Evolutionary conservation across 2,329 filamentous ascomycete genomes (phyloP), one percentile per base, ranked within the genome.

Genomic region (Diaporthe nobilis): DNA sequence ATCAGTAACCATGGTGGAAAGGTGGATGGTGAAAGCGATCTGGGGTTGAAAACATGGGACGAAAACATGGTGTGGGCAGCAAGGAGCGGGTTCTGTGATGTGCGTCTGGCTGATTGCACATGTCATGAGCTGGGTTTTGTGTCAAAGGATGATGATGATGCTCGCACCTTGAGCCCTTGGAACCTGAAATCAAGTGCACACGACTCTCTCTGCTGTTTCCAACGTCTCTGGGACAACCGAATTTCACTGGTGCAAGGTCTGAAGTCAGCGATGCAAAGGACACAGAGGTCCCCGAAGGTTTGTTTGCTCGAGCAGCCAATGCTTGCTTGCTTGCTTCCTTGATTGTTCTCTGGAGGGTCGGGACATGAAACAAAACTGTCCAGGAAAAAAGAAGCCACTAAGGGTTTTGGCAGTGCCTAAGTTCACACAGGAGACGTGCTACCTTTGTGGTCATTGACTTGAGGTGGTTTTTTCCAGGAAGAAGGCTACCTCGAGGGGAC

Each of bases 1-100:
- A 55, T 55, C 47, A 55, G 71, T 61, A 49, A 72, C 71, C 71
- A 73, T 10, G 44, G 71, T 15, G 71, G 58, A 44, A 55, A 55
- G 3, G 28, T 44, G 4, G n/a, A 55, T 9, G 58, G 47, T 34
- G 58, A 44, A 37, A 53, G 47, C 39, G 71, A 25, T 31, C 47
- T 55, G 34, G 20, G 47, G 25, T 44, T 65, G 17, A 44, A 34
- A 12, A 55, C 22, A 55, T 53, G 10, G 7, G 58, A 51, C 20
- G 31, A 34, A 39, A 42, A 49, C 44, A 57, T 31, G 57, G 2
- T 53, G 47, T 53, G n/a, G 39, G 31, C 28, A 37, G 34, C 13
- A 63, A 42, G 10, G 1, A n/a, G 42, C n/a, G 47, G 8, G 34
- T 10, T 7, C 5, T n/a, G 31, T 44, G 58, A 31, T 37, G 34